A percentile compares a stretch with the other conserved stretches of the same genome.
Evolutionary conservation across 2,329 filamentous ascomycete genomes (phyloP).

Genomic region (Nemania sp.): DNA sequence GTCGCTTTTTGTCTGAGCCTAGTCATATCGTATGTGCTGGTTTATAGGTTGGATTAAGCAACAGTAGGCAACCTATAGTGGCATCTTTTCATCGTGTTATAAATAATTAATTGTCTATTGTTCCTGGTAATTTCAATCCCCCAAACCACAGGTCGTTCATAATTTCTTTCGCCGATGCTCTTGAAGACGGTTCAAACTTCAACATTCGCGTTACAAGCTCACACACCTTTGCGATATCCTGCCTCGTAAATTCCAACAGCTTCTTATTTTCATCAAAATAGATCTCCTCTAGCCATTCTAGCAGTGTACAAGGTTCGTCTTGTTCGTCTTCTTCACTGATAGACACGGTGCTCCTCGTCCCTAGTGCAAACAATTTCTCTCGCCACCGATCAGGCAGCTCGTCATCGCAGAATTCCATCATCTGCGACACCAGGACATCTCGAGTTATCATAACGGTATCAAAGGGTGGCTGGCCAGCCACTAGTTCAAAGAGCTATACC

Average conservation of each 20-base stretch:
- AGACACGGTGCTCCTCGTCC: neutral
- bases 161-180: slow-evolving; percentile 3
- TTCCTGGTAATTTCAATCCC: too few species aligned
- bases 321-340: neutral
- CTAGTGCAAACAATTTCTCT: slow-evolving; percentile 9
- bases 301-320: slow-evolving; percentile 1
- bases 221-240: slow-evolving; percentile 5
- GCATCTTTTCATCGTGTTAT: too few species aligned
- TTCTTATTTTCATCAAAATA: slow-evolving; percentile 11
- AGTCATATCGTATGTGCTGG: too few species aligned
- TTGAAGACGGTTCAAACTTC: slow-evolving; percentile 6
- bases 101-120: too few species aligned
- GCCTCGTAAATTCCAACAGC: neutral
- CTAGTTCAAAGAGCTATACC: slow-evolving; percentile 18
- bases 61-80: too few species aligned
- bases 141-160: slow-evolving; percentile 3
- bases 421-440: slow-evolving; percentile 1
- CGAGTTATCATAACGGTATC: neutral
- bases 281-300: slow-evolving; percentile 11
- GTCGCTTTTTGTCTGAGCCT: too few species aligned
- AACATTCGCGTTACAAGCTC: slow-evolving; percentile 7
- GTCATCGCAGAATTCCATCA: slow-evolving; percentile 8
- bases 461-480: slow-evolving; percentile 18
- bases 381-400: slow-evolving; percentile 17
- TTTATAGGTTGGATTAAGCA: too few species aligned